Percentiles rank a stretch among this genome's conserved stretches.
Evolutionary conservation across 345 rosid genomes (phyloP).

Genomic region (Citrus sp.): DNA sequence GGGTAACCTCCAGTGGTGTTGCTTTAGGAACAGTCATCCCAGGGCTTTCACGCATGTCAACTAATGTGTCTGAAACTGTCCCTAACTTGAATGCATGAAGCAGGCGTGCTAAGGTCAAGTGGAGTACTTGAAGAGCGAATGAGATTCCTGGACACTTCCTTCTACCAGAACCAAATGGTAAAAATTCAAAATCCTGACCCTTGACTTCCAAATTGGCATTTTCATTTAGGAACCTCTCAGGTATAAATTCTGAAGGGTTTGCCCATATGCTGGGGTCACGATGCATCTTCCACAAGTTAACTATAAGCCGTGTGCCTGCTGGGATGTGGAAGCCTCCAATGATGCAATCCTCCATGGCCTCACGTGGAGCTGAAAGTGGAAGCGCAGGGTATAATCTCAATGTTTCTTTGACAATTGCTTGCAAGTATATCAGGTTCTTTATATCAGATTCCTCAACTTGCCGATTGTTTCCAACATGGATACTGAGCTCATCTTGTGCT

Average conservation of each 20-base stretch:
- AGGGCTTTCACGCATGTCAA: constrained; percentile 26
- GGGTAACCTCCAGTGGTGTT: constrained; percentile 20
- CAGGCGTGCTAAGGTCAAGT: constrained; percentile 23
- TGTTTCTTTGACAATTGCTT: constrained; percentile 47
- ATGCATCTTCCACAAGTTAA: constrained; percentile 30
- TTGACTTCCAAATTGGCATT: constrained; percentile 13
- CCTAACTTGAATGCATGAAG: constrained; percentile 21
- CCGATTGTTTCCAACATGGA: constrained; percentile 26
- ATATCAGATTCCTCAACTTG: constrained; percentile 40
- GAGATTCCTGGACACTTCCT: constrained; percentile 34
- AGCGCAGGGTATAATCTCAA: constrained; percentile 34
- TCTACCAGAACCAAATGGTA: constrained; percentile 33
- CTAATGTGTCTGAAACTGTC: not conserved
- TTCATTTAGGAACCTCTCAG: constrained; percentile 28
- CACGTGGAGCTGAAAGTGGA: constrained; percentile 26
- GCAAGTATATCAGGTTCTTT: constrained; percentile 28
- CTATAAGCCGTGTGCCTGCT: constrained; percentile 27
- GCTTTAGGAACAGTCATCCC: constrained; percentile 23
- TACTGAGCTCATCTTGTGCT: constrained; percentile 40
- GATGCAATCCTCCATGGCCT: constrained; percentile 29
- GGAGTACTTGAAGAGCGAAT: constrained; percentile 19
- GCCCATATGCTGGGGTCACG: constrained; percentile 16
- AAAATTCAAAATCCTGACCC: constrained; percentile 22
- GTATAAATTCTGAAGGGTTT: constrained; percentile 20
- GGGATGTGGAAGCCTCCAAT: constrained; percentile 27